Base-by-base conservation (phyloP, 1,284 basidiomycete species). In the Gymnopus androsaceus region DNA sequence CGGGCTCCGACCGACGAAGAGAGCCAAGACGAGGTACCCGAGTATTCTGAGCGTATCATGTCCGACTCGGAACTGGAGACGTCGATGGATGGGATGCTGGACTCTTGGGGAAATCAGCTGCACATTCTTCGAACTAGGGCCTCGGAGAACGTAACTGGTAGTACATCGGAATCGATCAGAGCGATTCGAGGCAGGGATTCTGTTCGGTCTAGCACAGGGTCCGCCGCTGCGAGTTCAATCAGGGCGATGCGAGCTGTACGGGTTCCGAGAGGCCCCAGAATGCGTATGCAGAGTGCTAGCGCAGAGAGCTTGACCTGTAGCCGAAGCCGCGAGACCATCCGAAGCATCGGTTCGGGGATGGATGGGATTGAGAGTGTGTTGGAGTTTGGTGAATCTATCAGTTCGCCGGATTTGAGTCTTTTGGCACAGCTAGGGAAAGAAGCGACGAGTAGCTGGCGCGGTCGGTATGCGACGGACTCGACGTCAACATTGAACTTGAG, bases 201-300 rank as follows among this genome's bases (percentile, higher is more conserved):
- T n/a, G 19, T 50, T 25, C 36, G 48, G 11, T 38, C 48, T 5
- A 50, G 48, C 25, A 48, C 33, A 2, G 48, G 23, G 15, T 38
- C 48, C 23, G 21, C 23, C 11, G 38, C 48, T 11, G 23, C 36
- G 17, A 50, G 25, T 36, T 50, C 36, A 15, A 38, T 50, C 21
- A 11, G 36, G 36, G 48, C 48, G 4, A 30, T 50, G 14, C 34
- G 48, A 38, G 34, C 48, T 19, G n/a, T 28, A 17, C 33, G 34
- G 17, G 48, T 28, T n/a, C 48, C 48, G 5, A 36, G 36, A 37
- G 48, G 48, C 27, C 48, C 48, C 17, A 38, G 48, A 28, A 50
- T 50, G 48, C 48, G 48, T 21, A 37, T 50, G 48, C 48, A 50
- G 12, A 50, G 48, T 28, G 48, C 19, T 19, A 50, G 48, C 14